A percentile compares a stretch with the other conserved stretches of the same genome.
These are phyloP conservation scores for Naganishia albida DNA, from an alignment of 1,284 basidiomycete genomes.

Conservation along the genomic window DNA sequence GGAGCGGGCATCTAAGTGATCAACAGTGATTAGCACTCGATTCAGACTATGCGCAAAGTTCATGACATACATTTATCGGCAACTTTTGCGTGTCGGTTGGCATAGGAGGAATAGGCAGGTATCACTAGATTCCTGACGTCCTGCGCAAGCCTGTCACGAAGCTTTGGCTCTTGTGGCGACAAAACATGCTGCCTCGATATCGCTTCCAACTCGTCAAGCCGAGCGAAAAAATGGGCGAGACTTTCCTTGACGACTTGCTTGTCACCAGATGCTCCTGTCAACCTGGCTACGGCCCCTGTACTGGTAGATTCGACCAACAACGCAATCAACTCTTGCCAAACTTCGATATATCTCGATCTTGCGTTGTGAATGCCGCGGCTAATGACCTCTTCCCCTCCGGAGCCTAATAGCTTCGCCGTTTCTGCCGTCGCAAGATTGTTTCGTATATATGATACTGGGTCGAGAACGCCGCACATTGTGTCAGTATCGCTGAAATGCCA, in stretches of 20 bases:
- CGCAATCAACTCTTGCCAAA: slow-evolving; percentile 43
- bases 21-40: not conserved
- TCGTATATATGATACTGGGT: slow-evolving; percentile 51
- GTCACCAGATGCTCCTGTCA: slow-evolving; percentile 37
- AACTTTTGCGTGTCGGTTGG: slow-evolving; percentile 28
- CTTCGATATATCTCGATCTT: slow-evolving; percentile 47
- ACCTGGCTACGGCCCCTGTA: slow-evolving; percentile 34
- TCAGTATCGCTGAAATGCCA: not conserved
- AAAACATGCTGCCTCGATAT: slow-evolving; percentile 43
- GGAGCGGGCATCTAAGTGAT: slow-evolving; percentile 22
- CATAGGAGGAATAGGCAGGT: slow-evolving; percentile 28
- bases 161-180: slow-evolving; percentile 47
- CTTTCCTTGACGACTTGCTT: slow-evolving; percentile 51
- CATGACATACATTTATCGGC: slow-evolving; percentile 34
- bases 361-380: slow-evolving; percentile 52
- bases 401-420: slow-evolving; percentile 48
- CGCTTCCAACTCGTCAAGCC: slow-evolving; percentile 46
- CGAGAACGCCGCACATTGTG: not conserved
- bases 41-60: not conserved
- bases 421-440: slow-evolving; percentile 44
- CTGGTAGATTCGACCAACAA: slow-evolving; percentile 40
- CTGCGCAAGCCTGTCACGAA: slow-evolving; percentile 47
- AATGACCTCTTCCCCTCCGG: slow-evolving; percentile 51
- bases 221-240: slow-evolving; percentile 49
- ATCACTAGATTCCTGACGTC: slow-evolving; percentile 48